Conservation (phyloP, 768 basidiomycete genomes). For the Guyanaporus albipodus region DNA sequence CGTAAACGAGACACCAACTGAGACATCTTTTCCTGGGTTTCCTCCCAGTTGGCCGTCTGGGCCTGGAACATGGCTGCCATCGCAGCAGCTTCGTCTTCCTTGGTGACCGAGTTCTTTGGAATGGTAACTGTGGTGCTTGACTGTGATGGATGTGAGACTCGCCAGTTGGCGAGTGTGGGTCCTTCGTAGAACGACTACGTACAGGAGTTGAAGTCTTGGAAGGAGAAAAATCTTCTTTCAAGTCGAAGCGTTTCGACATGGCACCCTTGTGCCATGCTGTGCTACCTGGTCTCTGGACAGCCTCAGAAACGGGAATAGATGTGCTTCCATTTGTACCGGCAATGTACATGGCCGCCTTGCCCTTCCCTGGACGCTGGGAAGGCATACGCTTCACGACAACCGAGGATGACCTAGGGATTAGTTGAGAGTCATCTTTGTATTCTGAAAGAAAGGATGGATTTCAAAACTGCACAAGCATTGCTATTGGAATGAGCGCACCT, state of each 20-base stretch:
- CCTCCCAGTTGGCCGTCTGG: slow-evolving; percentile 93
- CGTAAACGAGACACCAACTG: slow-evolving; percentile 79
- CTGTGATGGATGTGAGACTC: slow-evolving; percentile 30
- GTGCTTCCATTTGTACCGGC: slow-evolving; percentile 41
- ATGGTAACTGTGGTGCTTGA: slow-evolving; percentile 33
- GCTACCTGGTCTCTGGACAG: slow-evolving; percentile 38
- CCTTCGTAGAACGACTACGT: slow-evolving; percentile 33
- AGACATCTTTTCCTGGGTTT: slow-evolving; percentile 99
- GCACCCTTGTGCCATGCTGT: slow-evolving; percentile 64
- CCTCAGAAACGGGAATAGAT: slow-evolving; percentile 46
- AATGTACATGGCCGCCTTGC: slow-evolving; percentile 76
- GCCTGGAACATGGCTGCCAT: slow-evolving; percentile 99
- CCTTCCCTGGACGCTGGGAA: slow-evolving; percentile 74
- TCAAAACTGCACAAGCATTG: background rate
- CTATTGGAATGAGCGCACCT: slow-evolving; percentile 49
- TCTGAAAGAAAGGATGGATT: slow-evolving; percentile 44
- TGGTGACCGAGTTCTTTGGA: slow-evolving; percentile 42
- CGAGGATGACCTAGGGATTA: slow-evolving; percentile 93
- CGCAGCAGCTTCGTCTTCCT: slow-evolving; percentile 86
- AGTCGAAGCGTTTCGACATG: slow-evolving; percentile 89
- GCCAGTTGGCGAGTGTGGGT: slow-evolving; percentile 17
- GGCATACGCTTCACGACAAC: slow-evolving; percentile 91
- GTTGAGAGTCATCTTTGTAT: slow-evolving; percentile 84
- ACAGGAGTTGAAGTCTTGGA: slow-evolving; percentile 23
- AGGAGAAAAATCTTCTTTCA: slow-evolving; percentile 57